Conservation (phyloP, 2,329 filamentous ascomycete genomes). For the Penicillium fuscoglaucum region DNA sequence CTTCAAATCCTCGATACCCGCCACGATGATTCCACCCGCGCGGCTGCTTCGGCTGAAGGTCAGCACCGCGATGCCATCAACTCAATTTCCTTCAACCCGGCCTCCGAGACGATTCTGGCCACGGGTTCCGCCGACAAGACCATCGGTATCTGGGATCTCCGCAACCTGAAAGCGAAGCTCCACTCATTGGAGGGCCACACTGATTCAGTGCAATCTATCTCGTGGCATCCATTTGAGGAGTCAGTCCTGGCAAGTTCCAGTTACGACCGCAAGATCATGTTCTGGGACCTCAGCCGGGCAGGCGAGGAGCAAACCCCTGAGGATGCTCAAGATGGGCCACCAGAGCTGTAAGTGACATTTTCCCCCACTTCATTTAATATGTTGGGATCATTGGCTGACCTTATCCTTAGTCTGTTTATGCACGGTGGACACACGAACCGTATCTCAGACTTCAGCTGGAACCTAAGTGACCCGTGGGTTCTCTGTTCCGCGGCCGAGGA, state of each 20-base stretch:
- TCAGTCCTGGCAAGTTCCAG: slow-evolving; percentile 86
- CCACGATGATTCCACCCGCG: slow-evolving; percentile 62
- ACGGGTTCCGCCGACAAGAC: slow-evolving; percentile 95
- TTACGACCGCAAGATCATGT: slow-evolving; percentile 89
- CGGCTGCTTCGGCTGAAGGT: slow-evolving; percentile 66
- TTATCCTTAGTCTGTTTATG: slow-evolving; percentile 75
- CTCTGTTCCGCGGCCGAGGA: slow-evolving; percentile 95
- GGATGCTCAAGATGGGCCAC: slow-evolving; percentile 90
- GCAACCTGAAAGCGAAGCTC: slow-evolving; percentile 84
- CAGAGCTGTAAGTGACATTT: slow-evolving; percentile 72
- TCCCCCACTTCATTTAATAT: too few relatives aligned
- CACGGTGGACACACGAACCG: slow-evolving; percentile 98
- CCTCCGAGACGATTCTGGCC: slow-evolving; percentile 83
- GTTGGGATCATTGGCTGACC: slow-evolving; percentile 9
- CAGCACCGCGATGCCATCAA: slow-evolving; percentile 94
- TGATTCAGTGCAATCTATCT: slow-evolving; percentile 85
- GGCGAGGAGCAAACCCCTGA: slow-evolving; percentile 95
- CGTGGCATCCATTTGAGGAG: slow-evolving; percentile 92
- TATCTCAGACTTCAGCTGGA: slow-evolving; percentile 97
- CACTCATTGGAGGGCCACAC: slow-evolving; percentile 87
- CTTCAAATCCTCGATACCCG: slow-evolving; percentile 91
- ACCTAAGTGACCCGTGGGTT: slow-evolving; percentile 93
- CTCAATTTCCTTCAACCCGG: slow-evolving; percentile 90
- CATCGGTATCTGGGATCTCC: slow-evolving; percentile 91
- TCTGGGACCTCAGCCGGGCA: slow-evolving; percentile 91